Percentiles rank a stretch among this genome's conserved stretches.
Conservation (phyloP, 192 early-diverging fungal genomes). For the Backusella luteola region DNA sequence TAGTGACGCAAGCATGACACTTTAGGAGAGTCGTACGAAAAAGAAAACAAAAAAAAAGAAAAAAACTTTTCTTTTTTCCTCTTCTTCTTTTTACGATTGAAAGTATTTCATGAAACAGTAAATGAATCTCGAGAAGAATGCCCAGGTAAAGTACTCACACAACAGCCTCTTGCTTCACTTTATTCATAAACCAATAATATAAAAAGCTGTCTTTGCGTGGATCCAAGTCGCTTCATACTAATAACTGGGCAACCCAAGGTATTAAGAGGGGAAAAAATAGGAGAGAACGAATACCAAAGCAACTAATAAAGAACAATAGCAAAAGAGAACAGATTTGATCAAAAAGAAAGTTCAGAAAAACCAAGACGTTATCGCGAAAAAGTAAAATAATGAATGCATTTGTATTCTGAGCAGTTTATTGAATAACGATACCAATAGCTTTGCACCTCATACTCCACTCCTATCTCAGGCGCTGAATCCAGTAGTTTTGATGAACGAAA, state of each 20-base stretch:
- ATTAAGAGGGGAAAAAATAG: background rate
- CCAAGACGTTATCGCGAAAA: background rate
- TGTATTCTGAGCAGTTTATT: background rate
- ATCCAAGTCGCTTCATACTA: slow-evolving; percentile 9
- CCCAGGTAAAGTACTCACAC: slow-evolving; percentile 7
- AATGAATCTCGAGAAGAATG: slow-evolving; percentile 25
- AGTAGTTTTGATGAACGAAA: slow-evolving; percentile 12
- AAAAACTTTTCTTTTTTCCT: background rate
- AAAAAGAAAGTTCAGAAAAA: background rate
- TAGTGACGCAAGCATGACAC: background rate
- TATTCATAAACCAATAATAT: background rate
- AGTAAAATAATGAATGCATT: background rate
- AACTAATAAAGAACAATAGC: background rate
- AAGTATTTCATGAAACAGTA: slow-evolving; percentile 20
- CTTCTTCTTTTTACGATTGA: background rate
- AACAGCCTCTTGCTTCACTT: background rate
- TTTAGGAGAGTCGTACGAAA: background rate
- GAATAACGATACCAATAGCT: slow-evolving; percentile 10
- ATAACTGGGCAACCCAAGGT: slow-evolving; percentile 9
- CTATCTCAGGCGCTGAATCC: slow-evolving; percentile 20
- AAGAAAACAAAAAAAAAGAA: background rate
- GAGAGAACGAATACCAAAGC: no score
- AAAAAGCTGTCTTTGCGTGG: slow-evolving; percentile 15
- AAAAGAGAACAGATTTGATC: background rate
- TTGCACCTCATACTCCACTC: slow-evolving; percentile 34